Conservation (phyloP, 2,329 filamentous ascomycete species). For the Microdochium paspali region DNA sequence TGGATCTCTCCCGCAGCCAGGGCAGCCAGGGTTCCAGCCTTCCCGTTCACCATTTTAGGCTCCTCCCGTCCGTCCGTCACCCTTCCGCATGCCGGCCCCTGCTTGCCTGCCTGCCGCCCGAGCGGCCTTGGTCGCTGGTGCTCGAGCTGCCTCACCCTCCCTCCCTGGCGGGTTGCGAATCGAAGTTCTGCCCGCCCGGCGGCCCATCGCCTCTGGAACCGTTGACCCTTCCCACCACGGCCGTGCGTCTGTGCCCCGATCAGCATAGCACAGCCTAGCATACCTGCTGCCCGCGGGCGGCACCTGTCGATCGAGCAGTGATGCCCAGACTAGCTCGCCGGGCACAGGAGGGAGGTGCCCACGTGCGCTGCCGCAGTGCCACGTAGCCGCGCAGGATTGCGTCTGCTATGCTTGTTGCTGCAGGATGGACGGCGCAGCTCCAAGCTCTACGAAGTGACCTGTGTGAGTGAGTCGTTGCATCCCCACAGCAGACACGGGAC, state of each 20-base stretch:
- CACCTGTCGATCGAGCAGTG: background rate
- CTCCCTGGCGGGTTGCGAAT: no score
- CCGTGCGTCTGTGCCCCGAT: no score
- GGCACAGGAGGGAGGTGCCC: background rate
- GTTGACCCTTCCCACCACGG: no score
- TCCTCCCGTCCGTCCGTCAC: background rate
- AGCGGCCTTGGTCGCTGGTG: background rate
- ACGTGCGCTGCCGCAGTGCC: background rate
- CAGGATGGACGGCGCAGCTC: background rate
- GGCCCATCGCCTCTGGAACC: no score
- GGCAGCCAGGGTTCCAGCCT: background rate
- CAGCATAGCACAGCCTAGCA: no score
- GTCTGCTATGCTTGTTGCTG: background rate
- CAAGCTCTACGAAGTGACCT: background rate
- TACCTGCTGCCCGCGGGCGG: background rate
- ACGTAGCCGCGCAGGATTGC: background rate
- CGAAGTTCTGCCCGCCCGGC: no score
- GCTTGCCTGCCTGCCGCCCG: background rate
- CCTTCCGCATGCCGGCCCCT: background rate
- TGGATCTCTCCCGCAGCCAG: background rate
- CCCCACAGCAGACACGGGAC: background rate
- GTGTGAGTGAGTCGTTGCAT: background rate
- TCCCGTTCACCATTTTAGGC: slow-evolving; percentile 1
- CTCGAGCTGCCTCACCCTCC: no score
- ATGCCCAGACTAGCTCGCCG: background rate